These are phyloP conservation scores for Biancaea sappan DNA, from an alignment of 306 rosid genomes.

Conservation along the genomic window DNA sequence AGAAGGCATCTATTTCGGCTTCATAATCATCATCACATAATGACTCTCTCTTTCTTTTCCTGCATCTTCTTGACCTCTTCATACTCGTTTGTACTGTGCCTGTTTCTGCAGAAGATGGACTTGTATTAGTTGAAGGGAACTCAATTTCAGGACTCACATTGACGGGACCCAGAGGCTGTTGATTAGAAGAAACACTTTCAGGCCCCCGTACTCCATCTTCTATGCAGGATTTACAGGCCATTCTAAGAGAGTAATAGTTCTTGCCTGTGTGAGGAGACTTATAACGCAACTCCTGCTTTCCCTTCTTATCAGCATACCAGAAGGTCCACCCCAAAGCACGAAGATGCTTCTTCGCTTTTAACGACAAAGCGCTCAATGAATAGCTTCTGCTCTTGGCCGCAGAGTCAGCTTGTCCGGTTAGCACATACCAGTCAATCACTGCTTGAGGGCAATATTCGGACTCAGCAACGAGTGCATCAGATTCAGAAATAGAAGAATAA, in stretches of 20 bases:
- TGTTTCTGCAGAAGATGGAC: background rate
- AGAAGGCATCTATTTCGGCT: too few species aligned
- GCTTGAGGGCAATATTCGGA: constrained; percentile 48
- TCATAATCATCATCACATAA: too few species aligned
- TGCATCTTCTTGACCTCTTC: background rate
- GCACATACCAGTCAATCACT: constrained; percentile 43
- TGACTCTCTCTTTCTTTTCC: background rate
- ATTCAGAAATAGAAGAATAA: background rate
- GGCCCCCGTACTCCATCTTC: constrained; percentile 15
- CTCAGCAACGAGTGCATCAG: background rate
- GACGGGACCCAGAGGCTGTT: background rate
- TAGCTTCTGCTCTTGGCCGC: background rate
- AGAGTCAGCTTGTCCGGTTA: background rate
- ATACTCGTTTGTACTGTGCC: background rate
- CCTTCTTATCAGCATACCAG: constrained; percentile 36
- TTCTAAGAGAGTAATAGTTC: constrained; percentile 46
- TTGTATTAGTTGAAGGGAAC: background rate
- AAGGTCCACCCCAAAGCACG: constrained; percentile 57
- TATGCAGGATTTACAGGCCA: constrained; percentile 53
- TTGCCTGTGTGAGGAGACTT: constrained; percentile 47
- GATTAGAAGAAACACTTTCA: background rate
- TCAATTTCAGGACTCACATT: background rate
- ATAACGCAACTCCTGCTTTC: constrained; percentile 56
- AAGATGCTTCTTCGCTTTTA: constrained; percentile 58
- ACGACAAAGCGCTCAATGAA: background rate